Conservation (phyloP, 345 rosid genomes). For the Lumnitzera racemosa region DNA sequence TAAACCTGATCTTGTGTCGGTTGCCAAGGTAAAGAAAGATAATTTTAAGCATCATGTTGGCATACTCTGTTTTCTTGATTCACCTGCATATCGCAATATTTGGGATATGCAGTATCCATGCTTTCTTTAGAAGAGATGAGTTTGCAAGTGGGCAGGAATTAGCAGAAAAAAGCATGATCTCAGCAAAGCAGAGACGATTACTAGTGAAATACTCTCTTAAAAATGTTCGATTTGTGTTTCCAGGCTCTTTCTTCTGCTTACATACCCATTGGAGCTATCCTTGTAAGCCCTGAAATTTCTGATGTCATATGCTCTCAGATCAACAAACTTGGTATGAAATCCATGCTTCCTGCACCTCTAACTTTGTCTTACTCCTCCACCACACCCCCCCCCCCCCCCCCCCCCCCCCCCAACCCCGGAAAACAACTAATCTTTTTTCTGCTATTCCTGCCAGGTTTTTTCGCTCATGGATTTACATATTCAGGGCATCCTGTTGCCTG, state of each 20-base stretch:
- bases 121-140: too few relatives aligned
- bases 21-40: slow-evolving; percentile 66
- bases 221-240: neutral
- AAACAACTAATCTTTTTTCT: slow-evolving; percentile 1
- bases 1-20: slow-evolving; percentile 81
- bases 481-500: slow-evolving; percentile 98
- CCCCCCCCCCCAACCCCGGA: too few relatives aligned
- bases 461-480: slow-evolving; percentile 93
- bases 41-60: neutral
- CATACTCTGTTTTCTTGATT: too few relatives aligned
- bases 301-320: slow-evolving; percentile 90
- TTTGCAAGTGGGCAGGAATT: too few relatives aligned
- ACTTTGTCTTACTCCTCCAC: slow-evolving; percentile 2
- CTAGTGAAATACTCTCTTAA: too few relatives aligned
- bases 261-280: slow-evolving; percentile 92
- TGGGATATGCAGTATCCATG: too few relatives aligned
- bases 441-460: slow-evolving; percentile 40
- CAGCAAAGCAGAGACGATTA: too few relatives aligned
- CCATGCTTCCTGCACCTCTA: neutral
- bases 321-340: slow-evolving; percentile 73
- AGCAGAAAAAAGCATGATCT: too few relatives aligned
- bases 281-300: slow-evolving; percentile 74
- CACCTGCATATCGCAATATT: too few relatives aligned
- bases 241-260: slow-evolving; percentile 94
- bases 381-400: too few relatives aligned